Base-by-base conservation (phyloP, 176 grass and related monocot genomes). In the Elaeis guineensis region DNA sequence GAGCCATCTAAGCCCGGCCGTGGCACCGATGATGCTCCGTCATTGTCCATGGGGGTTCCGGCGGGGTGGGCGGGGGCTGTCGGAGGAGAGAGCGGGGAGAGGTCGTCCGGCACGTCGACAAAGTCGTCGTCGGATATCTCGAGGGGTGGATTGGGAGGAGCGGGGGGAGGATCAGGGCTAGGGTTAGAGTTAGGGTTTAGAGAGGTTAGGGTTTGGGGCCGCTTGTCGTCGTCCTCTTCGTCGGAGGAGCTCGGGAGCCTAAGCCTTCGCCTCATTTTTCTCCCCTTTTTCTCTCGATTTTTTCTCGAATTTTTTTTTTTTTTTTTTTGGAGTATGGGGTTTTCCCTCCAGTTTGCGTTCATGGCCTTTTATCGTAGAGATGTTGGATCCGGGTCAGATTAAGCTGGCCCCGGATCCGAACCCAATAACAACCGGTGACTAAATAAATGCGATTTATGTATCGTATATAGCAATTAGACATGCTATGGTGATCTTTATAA, bases 81-180 rank as follows among this genome's bases (percentile, higher is more conserved):
- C 11, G 54, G n/a, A 44, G 75, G 79, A 5, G 67, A 54, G 4
- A 82, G 67, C 14, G 81, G 73, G 48, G 78, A 70, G 61, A 88
- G 22, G 55, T 78, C 72, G 4, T 91, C 92, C n/a, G 63, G 51
- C 57, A 84, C 83, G 19, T 86, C 82, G 48, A 72, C 53, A 62
- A 91, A 85, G 61, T 87, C 77, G 19, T 87, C 86, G 25, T 89
- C 92, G 25, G 92, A 83, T 72, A 97, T 85, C 66, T 82, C 58
- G 66, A 83, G 5, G 22, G 81, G 69, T 1, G 63, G 50, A 62
- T 67, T 54, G 35, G 35, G 35, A 25, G 83, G 67, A 39, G 44
- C 65, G 59, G 57, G 72, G 52, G 25, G 19, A 59, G 75, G 3
- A 48, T 50, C 62, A 44, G 49, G 12, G 53, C 4, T 9, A 75